Percentiles rank a stretch among this genome's conserved stretches.
Evolutionary conservation across 148 eudicot species (phyloP).

Genomic region (Camellia lanceoleosa): DNA sequence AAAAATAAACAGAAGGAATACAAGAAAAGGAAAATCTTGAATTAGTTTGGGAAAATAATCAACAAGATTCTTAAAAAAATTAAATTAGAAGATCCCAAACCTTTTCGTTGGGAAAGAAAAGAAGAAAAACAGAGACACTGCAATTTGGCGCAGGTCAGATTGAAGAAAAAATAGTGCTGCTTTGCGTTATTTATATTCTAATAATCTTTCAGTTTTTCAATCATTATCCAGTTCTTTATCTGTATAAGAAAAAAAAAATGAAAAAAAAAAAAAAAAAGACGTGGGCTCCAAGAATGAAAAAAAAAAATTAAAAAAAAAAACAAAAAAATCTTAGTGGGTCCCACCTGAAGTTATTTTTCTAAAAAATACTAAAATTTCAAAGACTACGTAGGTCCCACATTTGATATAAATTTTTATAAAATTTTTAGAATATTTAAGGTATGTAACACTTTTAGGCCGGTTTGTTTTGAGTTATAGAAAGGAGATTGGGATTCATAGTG

Average conservation of each 20-base stretch:
- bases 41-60: background rate
- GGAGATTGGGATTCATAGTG: too few species aligned
- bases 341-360: too few species aligned
- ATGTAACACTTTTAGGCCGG: too few species aligned
- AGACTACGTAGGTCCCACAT: too few species aligned
- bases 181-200: constrained; percentile 3
- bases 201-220: background rate
- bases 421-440: too few species aligned
- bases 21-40: background rate
- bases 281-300: background rate
- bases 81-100: constrained; percentile 6
- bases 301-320: too few species aligned
- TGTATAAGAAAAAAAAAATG: background rate
- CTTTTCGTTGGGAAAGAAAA: constrained; percentile 1
- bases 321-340: too few species aligned
- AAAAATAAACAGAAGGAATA: background rate
- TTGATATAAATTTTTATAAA: too few species aligned
- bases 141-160: constrained; percentile 1
- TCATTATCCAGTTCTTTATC: background rate
- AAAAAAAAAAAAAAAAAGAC: background rate
- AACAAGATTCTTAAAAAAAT: background rate
- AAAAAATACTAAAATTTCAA: too few species aligned
- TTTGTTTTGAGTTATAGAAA: too few species aligned
- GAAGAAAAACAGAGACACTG: background rate
- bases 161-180: background rate